phyloP scores from a whole-genome alignment of 768 basidiomycete species.

The Boletus barrowsii region DNA sequence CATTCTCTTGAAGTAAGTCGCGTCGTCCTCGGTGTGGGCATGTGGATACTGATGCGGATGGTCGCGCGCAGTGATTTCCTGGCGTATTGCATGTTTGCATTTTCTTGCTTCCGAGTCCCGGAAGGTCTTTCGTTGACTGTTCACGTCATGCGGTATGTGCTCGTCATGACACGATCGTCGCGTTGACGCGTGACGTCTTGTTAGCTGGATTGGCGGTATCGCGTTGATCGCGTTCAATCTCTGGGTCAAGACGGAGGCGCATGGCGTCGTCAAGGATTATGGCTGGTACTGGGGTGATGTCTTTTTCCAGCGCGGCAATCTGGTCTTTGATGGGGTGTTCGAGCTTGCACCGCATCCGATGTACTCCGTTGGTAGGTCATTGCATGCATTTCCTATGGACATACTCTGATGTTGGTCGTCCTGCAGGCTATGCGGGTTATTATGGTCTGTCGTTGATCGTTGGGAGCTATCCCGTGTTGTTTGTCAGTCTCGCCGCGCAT shows the following conservation, averaged over 20 bases:
- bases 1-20: constrained; percentile 86
- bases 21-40: neutral
- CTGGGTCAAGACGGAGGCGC: constrained; percentile 98
- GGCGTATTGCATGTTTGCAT: constrained; percentile 92
- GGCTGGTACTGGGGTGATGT: constrained; percentile 98
- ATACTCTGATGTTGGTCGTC: neutral
- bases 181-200: constrained; percentile 2
- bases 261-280: constrained; percentile 96
- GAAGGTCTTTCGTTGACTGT: constrained; percentile 66
- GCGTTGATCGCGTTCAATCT: constrained; percentile 90
- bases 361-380: constrained; percentile 78
- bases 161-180: neutral
- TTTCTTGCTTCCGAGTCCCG: constrained; percentile 88
- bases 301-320: constrained; percentile 88
- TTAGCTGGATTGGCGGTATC: constrained; percentile 84
- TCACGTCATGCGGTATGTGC: constrained; percentile 74
- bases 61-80: constrained; percentile 72
- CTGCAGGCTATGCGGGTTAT: constrained; percentile 88
- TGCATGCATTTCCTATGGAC: neutral
- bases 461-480: constrained; percentile 87
- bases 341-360: constrained; percentile 92
- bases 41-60: neutral
- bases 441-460: constrained; percentile 92
- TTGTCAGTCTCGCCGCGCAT: constrained; percentile 91
- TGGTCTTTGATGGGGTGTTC: constrained; percentile 98